Evolutionary conservation across 2,329 filamentous ascomycete species (phyloP).

Genomic region (Lasiodiplodia gonubiensis): DNA sequence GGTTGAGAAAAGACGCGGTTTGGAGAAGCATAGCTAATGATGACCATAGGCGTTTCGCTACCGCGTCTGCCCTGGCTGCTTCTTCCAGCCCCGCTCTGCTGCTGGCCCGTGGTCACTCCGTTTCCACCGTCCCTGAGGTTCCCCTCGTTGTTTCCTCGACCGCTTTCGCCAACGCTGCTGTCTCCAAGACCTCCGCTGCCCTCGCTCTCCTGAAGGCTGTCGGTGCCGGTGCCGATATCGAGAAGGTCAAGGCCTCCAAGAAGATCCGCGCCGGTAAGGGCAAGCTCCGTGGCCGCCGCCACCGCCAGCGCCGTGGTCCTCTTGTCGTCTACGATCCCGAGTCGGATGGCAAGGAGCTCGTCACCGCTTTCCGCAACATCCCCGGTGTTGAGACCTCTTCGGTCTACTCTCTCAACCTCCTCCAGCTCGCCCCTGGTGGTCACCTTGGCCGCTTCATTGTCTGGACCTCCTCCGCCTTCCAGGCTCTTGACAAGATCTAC

Average conservation of each 20-base stretch:
- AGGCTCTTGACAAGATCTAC: slow-evolving; percentile 96
- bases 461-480: slow-evolving; percentile 97
- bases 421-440: slow-evolving; percentile 98
- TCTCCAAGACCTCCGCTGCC: slow-evolving; percentile 88
- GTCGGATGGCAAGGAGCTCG: slow-evolving; percentile 91
- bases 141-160: slow-evolving; percentile 94
- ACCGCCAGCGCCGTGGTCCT: slow-evolving; percentile 96
- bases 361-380: slow-evolving; percentile 97
- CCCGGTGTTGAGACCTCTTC: slow-evolving; percentile 96
- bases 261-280: slow-evolving; percentile 99
- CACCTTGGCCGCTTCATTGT: slow-evolving; percentile 99
- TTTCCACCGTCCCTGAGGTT: slow-evolving; percentile 91
- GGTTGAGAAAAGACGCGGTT: slow-evolving; percentile 30
- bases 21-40: slow-evolving; percentile 34
- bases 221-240: slow-evolving; percentile 86
- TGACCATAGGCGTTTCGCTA: slow-evolving; percentile 82
- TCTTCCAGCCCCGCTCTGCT: slow-evolving; percentile 94
- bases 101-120: slow-evolving; percentile 94
- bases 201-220: slow-evolving; percentile 86
- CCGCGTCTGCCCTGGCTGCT: slow-evolving; percentile 94
- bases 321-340: slow-evolving; percentile 97
- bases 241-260: slow-evolving; percentile 95
- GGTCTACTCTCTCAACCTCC: slow-evolving; percentile 94
- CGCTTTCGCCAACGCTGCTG: slow-evolving; percentile 77
- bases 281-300: slow-evolving; percentile 94